Base-by-base conservation (phyloP, 768 basidiomycete species). In the Cystobasidium onofrii region DNA sequence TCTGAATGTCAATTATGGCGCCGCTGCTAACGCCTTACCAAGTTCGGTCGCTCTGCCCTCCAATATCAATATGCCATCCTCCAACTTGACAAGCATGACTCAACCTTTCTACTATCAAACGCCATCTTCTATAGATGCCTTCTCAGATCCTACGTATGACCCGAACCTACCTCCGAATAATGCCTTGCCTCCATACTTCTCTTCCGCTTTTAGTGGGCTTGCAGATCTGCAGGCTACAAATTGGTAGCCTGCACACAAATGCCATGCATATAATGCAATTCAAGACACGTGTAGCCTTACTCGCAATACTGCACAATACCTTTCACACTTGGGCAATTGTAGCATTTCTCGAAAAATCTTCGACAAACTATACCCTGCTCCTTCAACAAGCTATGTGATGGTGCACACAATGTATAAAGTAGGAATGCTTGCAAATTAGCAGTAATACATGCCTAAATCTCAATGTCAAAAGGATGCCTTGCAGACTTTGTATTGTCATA, bases 81-180 rank as follows among this genome's bases (percentile, higher is more conserved):
- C 9, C 44, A 29, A 7, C 43, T 15, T 25, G 9, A 39, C 63
- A 39, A 54, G 41, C 9, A 13, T 67, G 20, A 18, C 65, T 15
- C 65, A 50, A 46, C 63, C 63, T 44, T 67, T 67, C 65, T 50
- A 67, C 34, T 67, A 67, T 52, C 65, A 52, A n/a, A n/a, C n/a
- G 31, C 50, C 43, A n/a, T 41, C 43, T 3, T 27, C 65, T 12
- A 31, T 29, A 9, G 20, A n/a, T 13, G 41, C 27, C 43, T 67
- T 67, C 65, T 27, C 29, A 20, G 46, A 54, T 20, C 41, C 65
- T 10, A 67, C 25, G 44, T 60, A 29, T 20, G 46, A 60, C 31
- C 29, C 29, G 6, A 60, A 60, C 12, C 57, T 29, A 60, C 33
- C 57, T 6, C 29, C 57, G 46, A 50, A 60, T 13, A 60, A 60